Percentiles rank a stretch among this genome's conserved stretches.
Evolutionary conservation across 148 eudicot genomes (phyloP).

Genomic region (Chenopodium berlandieri): DNA sequence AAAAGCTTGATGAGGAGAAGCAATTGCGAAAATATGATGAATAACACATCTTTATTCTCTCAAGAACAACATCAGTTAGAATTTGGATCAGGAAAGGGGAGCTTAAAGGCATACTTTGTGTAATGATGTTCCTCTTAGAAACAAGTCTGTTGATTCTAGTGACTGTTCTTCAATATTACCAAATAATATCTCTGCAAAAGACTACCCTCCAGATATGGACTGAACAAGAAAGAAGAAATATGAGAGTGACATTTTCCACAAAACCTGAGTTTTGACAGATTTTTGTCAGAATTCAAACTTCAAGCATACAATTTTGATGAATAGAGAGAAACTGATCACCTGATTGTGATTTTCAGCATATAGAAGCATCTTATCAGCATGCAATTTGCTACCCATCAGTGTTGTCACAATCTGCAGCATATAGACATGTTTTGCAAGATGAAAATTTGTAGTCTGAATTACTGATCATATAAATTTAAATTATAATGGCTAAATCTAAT

Average conservation of each 20-base stretch:
- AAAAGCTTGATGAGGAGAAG: background rate
- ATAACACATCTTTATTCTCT: background rate
- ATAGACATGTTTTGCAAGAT: background rate
- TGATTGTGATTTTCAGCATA: constrained; percentile 98
- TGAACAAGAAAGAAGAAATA: constrained; percentile 33
- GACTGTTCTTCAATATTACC: constrained; percentile 41
- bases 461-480: constrained; percentile 4
- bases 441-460: background rate
- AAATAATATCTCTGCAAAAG: constrained; percentile 84
- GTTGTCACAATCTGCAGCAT: constrained; percentile 71
- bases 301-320: background rate
- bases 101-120: constrained; percentile 59
- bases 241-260: constrained; percentile 10
- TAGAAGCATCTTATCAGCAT: constrained; percentile 75
- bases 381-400: constrained; percentile 49
- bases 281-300: background rate
- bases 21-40: background rate
- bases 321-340: constrained; percentile 38
- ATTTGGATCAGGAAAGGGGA: background rate
- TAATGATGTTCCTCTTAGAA: constrained; percentile 79
- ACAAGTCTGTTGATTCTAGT: constrained; percentile 30
- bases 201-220: constrained; percentile 93
- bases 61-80: background rate
- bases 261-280: background rate
- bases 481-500: background rate